These are phyloP conservation scores for Rhodotorula toruloides DNA, from an alignment of 768 basidiomycete species.

Conservation along the genomic window DNA sequence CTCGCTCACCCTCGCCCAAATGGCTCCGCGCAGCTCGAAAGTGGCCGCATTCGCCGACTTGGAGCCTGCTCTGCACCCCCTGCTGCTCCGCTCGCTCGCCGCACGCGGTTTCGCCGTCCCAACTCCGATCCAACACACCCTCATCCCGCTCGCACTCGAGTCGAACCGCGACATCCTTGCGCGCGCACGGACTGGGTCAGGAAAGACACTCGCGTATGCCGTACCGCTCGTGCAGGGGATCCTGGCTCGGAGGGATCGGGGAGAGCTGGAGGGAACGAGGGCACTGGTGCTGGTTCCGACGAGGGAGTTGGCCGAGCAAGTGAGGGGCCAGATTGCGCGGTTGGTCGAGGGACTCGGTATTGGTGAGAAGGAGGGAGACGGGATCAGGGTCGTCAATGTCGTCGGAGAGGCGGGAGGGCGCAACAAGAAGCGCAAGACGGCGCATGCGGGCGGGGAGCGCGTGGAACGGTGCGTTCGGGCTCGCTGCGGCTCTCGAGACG, in stretches of 20 bases:
- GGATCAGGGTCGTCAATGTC: conserved; percentile 65
- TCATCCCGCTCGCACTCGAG: conserved; percentile 86
- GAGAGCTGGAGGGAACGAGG: conserved; percentile 53
- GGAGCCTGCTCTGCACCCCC: conserved; percentile 30
- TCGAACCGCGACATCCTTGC: conserved; percentile 80
- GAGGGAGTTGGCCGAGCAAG: conserved; percentile 86
- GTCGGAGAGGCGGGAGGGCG: conserved; percentile 50
- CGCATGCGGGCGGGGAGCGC: conserved; percentile 39
- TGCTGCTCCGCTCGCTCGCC: conserved; percentile 76
- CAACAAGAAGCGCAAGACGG: conserved; percentile 37
- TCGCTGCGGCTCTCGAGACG: too few species aligned
- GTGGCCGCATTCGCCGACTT: conserved; percentile 18
- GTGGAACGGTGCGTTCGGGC: conserved; percentile 44
- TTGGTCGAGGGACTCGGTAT: conserved; percentile 63
- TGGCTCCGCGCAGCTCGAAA: background rate
- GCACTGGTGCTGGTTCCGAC: conserved; percentile 63
- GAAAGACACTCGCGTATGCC: conserved; percentile 95
- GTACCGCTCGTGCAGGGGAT: conserved; percentile 87
- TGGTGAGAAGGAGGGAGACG: conserved; percentile 54
- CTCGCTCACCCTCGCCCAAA: background rate
- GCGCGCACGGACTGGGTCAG: conserved; percentile 87
- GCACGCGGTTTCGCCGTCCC: conserved; percentile 84
- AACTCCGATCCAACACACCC: conserved; percentile 83
- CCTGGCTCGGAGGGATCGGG: conserved; percentile 46
- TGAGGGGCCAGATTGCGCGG: conserved; percentile 61